These are phyloP conservation scores for Volvox africanus DNA, from an alignment of 139 green algal species.

Conservation along the genomic window DNA sequence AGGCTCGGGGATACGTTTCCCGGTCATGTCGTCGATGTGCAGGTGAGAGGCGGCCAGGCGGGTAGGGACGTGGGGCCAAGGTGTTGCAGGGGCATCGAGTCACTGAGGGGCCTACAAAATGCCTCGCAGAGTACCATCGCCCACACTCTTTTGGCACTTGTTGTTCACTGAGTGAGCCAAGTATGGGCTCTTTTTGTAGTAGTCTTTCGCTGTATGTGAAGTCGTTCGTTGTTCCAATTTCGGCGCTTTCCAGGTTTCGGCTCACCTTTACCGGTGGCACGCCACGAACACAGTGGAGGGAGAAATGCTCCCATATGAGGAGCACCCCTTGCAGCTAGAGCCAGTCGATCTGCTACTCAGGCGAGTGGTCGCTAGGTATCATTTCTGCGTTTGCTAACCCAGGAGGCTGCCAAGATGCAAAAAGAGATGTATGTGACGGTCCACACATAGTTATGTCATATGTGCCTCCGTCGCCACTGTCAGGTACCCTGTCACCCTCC, in stretches of 20 bases:
- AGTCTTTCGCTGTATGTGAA: too few species aligned
- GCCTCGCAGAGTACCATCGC: too few species aligned
- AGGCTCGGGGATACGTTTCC: constrained; percentile 82
- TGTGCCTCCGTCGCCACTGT: neutral
- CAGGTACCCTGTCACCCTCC: constrained; percentile 72
- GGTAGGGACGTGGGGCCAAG: too few species aligned
- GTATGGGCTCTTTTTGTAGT: too few species aligned
- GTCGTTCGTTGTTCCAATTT: too few species aligned
- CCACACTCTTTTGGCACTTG: too few species aligned
- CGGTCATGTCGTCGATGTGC: constrained; percentile 81
- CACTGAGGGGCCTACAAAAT: too few species aligned
- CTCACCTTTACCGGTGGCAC: constrained; percentile 84
- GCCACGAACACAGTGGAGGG: constrained; percentile 38
- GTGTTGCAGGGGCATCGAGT: too few species aligned
- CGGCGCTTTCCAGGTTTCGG: constrained; percentile 27
- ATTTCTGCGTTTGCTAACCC: too few species aligned
- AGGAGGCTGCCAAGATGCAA: too few species aligned
- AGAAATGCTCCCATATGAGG: constrained; percentile 59
- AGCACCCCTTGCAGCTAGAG: constrained; percentile 44
- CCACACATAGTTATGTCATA: neutral
- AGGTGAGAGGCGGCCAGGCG: constrained; percentile 31
- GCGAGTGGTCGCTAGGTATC: neutral
- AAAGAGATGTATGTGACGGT: neutral
- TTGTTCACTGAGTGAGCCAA: too few species aligned
- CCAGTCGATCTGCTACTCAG: constrained; percentile 13